Evolutionary conservation across 176 grass and related monocot genomes (phyloP).

Genomic region (Miscanthus lutarioriparius): DNA sequence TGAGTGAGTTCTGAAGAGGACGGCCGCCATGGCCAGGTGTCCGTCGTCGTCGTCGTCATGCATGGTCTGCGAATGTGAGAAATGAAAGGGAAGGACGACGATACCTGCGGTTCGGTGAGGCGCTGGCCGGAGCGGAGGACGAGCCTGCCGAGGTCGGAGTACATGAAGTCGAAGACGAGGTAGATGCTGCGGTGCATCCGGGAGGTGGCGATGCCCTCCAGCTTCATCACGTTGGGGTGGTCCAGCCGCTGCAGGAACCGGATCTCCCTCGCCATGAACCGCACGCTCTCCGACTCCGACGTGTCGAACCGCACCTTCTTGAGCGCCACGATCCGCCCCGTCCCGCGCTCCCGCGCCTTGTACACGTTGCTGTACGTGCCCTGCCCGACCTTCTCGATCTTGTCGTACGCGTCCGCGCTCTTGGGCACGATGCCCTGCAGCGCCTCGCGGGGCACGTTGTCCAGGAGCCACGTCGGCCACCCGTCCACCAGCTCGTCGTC

Average conservation of each 20-base stretch:
- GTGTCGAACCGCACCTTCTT: conserved; percentile 77
- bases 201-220: conserved; percentile 70
- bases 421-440: conserved; percentile 54
- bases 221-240: conserved; percentile 67
- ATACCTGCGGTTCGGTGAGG: conserved; percentile 61
- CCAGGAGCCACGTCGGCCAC: conserved; percentile 63
- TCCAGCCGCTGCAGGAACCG: conserved; percentile 56
- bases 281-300: conserved; percentile 63
- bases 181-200: conserved; percentile 84
- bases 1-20: not conserved
- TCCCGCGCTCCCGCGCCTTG: conserved; percentile 63
- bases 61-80: not conserved
- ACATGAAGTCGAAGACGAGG: conserved; percentile 81
- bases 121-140: conserved; percentile 21
- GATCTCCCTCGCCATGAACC: conserved; percentile 62
- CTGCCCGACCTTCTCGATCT: conserved; percentile 69
- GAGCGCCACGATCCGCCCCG: conserved; percentile 58
- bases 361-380: conserved; percentile 80
- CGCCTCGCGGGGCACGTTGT: conserved; percentile 50
- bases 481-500: conserved; percentile 61
- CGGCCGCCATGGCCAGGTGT: not conserved
- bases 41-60: too few species aligned
- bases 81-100: not conserved
- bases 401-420: conserved; percentile 72
- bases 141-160: conserved; percentile 52